Evolutionary conservation across 1,139 yeast species (phyloP), one percentile per base, ranked within the genome.

Genomic region (Debaryomyces coudertii): DNA sequence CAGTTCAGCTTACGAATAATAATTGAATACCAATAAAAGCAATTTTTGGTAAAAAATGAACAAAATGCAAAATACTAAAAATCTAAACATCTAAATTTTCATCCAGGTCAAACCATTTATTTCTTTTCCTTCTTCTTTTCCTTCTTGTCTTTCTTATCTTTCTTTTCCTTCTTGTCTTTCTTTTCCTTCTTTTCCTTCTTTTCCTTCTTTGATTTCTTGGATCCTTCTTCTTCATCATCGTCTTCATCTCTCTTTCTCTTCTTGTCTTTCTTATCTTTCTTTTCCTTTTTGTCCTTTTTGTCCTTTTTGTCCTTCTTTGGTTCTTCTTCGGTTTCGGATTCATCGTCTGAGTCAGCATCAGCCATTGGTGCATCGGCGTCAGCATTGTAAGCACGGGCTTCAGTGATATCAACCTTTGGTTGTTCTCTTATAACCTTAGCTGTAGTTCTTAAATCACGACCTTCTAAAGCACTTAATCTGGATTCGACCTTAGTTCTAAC

Each of bases 401-500:
- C 93, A 47, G 89, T 71, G 58, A 92, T 80, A 52, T 87, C 95
- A 54, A 90, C 84, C 81, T 90, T 90, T 66, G 86, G 83, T 64
- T 83, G 83, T 58, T 86, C 90, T 71, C 85, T 86, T 42, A 76
- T 79, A 55, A 85, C 81, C 75, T 83, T 85, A 49, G 90, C 80
- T 45, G 92, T 85, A 36, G 93, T 85, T 80, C 93, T 84, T 69
- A 87, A 71, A 65, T 87, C 93, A 72, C 96, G 88, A 56, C 99
- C 99, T 76, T 93, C 99, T 59, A 95, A 79, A 53, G 92, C 90
- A 67, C 97, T 89, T 63, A 93, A 82, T 77, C 99, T 86, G 53
- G 89, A 81, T 75, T 93, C 99, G 61, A 93, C 95, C 79, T 90
- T 90, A 58, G 89, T 83, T 75, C 99, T 85, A 57, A 88, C 93